Evolutionary conservation across 768 basidiomycete species (phyloP), one percentile per base, ranked within the genome.

Genomic region (Pleurotus cornucopiae): DNA sequence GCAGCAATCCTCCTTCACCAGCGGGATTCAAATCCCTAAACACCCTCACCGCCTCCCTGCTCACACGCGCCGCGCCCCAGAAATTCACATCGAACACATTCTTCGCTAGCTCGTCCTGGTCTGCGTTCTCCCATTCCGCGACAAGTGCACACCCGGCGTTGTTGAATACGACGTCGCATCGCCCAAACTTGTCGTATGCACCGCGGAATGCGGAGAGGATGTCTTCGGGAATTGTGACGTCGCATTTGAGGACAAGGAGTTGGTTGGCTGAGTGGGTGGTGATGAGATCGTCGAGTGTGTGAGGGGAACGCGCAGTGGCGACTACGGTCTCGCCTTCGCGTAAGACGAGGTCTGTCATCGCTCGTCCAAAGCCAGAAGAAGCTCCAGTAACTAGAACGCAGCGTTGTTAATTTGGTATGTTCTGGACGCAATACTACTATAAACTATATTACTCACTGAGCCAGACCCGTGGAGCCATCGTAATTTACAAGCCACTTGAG

Each of bases 11-110:
- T 2, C 74, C 74, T 0, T 72, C 71, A 16, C 58, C 52, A 9
- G 73, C 68, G 6, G 66, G 59, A 54, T 75, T 75, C 1, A 66
- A 62, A 14, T 75, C 74, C 16, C 74, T 66, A 59, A 75, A 72
- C 54, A 67, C 64, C 37, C 55, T 53, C 37, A 76, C 59, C 0
- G 72, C 71, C 41, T 67, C 71, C 23, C 57, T 59, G 30, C 60
- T 70, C 30, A 73, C 73, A 34, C 59, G 58, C 0, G 58, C 56
- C 37, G 69, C 64, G 5, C 70, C 69, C 65, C 68, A 72, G 26
- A 68, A 72, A 46, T 71, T 69, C 2, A 65, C 64, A 0, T 69
- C 63, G 12, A 69, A 68, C 59, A 66, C 9, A 0, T 46, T 56
- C 1, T 56, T 57, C 4, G 68, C 70, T 0, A 14, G 23, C 2